A percentile compares a stretch with the other conserved stretches of the same genome.
These are phyloP conservation scores for Naganishia liquefaciens DNA, from an alignment of 1,284 basidiomycete species.

Conservation along the genomic window DNA sequence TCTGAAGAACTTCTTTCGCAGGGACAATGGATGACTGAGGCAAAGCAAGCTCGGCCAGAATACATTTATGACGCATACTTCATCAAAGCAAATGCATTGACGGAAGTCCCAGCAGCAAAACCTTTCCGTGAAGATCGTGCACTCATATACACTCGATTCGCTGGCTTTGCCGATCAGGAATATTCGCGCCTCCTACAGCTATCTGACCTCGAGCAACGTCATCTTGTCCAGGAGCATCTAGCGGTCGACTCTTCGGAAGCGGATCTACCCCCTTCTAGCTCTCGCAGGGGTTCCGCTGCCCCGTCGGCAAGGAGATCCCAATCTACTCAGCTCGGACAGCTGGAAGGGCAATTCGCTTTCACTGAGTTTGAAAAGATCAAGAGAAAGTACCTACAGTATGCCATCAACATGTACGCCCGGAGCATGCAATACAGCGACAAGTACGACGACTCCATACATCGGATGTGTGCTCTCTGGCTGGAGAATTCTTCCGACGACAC, in stretches of 20 bases:
- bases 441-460: constrained; percentile 75
- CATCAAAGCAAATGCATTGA: constrained; percentile 39
- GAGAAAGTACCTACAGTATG: constrained; percentile 69
- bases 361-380: constrained; percentile 65
- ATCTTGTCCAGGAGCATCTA: constrained; percentile 33
- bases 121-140: constrained; percentile 55
- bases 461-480: constrained; percentile 89
- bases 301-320: constrained; percentile 50
- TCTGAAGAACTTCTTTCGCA: constrained; percentile 46
- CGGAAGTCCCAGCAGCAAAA: background rate
- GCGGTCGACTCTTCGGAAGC: background rate
- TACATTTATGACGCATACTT: constrained; percentile 74
- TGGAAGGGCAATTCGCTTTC: background rate
- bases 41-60: constrained; percentile 71
- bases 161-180: constrained; percentile 83
- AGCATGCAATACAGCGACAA: constrained; percentile 69
- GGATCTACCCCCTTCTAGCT: background rate
- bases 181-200: constrained; percentile 58
- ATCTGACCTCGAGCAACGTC: constrained; percentile 41
- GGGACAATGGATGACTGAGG: constrained; percentile 87
- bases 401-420: constrained; percentile 79
- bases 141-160: constrained; percentile 76
- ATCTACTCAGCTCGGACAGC: background rate
- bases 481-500: constrained; percentile 68
- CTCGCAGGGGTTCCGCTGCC: constrained; percentile 39